Evolutionary conservation across 306 rosid genomes (phyloP), one percentile per base, ranked within the genome.

Genomic region (Citrullus amarus): DNA sequence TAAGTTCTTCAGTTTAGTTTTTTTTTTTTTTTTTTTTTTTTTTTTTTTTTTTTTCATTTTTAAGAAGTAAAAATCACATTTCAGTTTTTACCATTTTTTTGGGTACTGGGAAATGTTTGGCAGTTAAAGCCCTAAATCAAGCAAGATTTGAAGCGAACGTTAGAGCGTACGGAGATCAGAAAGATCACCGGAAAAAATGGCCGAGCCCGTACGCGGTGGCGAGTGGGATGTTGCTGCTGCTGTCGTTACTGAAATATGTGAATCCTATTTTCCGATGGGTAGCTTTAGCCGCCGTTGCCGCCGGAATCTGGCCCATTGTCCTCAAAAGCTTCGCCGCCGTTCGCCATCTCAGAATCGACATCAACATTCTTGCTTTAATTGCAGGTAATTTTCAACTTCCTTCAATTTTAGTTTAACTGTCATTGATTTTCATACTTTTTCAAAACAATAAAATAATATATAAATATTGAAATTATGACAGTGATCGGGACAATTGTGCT

Each of bases 121-220:
- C 99, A 96, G 99, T 86, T 3, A 92, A 92, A 85, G 93, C 93
- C 44, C 75, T 96, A 53, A 92, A 96, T 65, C 86, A 90, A 82
- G 97, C 88, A 50, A 85, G 98, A 60, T 17, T 96, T 14, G 98
- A 96, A 81, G 99, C 99, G 8, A 90, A 88, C 46, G 79, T 86
- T 0, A 90, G 90, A 82, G 80, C 83, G 18, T 75, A 88, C 74
- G 99, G 99, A 36, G 82, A 83, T 8, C 81, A 73, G 41, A 73
- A 84, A 51, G 82, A 69, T 69, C 83, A 82, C 80, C 55, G 79
- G 74, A 90, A 84, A 34, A 88, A 77, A 84, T 92, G 93, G 98
- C 99, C 99, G 78, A 96, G 93, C 39, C 91, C 89, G 8, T 90
- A 81, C 15, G 89, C 99, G 34, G 8, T 91, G 9, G 89, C 53